Conservation (phyloP, 495 filamentous ascomycete genomes). For the Trichoderma gamsii region DNA sequence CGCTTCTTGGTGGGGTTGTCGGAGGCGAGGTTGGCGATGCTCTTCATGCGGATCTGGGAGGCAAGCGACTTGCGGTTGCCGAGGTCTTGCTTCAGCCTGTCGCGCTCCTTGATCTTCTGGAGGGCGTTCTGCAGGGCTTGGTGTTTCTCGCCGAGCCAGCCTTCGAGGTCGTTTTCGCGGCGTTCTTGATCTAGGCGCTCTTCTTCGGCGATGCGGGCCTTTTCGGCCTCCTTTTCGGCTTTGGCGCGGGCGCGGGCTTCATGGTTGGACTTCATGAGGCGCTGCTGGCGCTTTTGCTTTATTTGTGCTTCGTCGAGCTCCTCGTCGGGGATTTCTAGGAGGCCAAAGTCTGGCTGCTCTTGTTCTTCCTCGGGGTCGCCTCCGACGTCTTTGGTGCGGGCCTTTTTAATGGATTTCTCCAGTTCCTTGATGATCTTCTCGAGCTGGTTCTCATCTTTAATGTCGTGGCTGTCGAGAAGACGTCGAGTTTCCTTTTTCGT, state of each 20-base stretch:
- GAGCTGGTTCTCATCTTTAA: slow-evolving; percentile 80
- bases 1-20: slow-evolving; percentile 77
- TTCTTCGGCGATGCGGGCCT: slow-evolving; percentile 72
- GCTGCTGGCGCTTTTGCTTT: slow-evolving; percentile 86
- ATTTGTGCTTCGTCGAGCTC: slow-evolving; percentile 83
- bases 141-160: slow-evolving; percentile 78
- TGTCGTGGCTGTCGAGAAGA: slow-evolving; percentile 79
- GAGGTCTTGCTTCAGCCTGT: slow-evolving; percentile 83
- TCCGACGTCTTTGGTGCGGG: slow-evolving; percentile 86
- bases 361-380: slow-evolving; percentile 68
- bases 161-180: slow-evolving; percentile 74
- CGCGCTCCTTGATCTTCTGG: slow-evolving; percentile 84
- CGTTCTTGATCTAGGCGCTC: slow-evolving; percentile 75
- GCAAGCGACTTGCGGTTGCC: slow-evolving; percentile 95
- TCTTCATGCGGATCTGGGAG: slow-evolving; percentile 95
- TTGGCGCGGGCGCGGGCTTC: slow-evolving; percentile 88
- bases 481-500: slow-evolving; percentile 87
- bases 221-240: slow-evolving; percentile 89
- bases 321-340: slow-evolving; percentile 86
- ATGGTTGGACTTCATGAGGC: slow-evolving; percentile 86
- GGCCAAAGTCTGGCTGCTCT: slow-evolving; percentile 73
- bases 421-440: slow-evolving; percentile 79
- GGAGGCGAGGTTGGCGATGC: slow-evolving; percentile 89
- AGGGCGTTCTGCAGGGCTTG: slow-evolving; percentile 66
- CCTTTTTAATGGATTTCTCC: slow-evolving; percentile 78